A percentile compares a stretch with the other conserved stretches of the same genome.
Evolutionary conservation across 2,329 filamentous ascomycete genomes (phyloP).

Genomic region (Alternaria sp.): DNA sequence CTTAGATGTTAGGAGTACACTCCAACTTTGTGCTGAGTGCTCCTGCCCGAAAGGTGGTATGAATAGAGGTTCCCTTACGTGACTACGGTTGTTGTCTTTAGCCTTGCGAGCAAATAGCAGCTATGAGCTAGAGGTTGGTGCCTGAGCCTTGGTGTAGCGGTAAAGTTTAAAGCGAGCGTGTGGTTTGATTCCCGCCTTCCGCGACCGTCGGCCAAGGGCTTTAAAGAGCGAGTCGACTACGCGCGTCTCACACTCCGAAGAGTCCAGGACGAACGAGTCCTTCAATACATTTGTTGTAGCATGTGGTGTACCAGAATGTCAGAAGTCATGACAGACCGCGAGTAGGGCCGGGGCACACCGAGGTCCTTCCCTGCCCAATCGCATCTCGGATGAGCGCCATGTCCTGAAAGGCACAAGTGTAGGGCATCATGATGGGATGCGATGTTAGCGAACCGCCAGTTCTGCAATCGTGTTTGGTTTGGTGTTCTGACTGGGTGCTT

Average conservation of each 20-base stretch:
- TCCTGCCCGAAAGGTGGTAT: background rate
- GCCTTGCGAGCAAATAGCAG: background rate
- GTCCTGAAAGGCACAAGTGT: background rate
- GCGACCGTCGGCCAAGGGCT: background rate
- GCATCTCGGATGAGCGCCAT: background rate
- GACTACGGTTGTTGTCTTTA: background rate
- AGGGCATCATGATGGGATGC: background rate
- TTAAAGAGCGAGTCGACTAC: background rate
- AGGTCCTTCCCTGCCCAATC: background rate
- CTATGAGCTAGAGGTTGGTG: background rate
- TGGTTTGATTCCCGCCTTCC: background rate
- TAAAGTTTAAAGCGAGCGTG: background rate
- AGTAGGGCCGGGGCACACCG: background rate
- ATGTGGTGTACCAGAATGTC: background rate
- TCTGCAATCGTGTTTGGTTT: background rate
- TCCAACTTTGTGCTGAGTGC: background rate
- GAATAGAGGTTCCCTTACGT: background rate
- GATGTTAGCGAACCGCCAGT: background rate
- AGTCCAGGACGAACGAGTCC: background rate
- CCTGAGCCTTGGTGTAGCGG: background rate
- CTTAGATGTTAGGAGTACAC: background rate
- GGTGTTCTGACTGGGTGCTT: background rate
- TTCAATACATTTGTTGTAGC: background rate
- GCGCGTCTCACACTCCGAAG: background rate
- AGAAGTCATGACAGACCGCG: background rate